phyloP scores from a whole-genome alignment of 2,329 filamentous ascomycete species.

The Myriosclerotinia curreyana region DNA sequence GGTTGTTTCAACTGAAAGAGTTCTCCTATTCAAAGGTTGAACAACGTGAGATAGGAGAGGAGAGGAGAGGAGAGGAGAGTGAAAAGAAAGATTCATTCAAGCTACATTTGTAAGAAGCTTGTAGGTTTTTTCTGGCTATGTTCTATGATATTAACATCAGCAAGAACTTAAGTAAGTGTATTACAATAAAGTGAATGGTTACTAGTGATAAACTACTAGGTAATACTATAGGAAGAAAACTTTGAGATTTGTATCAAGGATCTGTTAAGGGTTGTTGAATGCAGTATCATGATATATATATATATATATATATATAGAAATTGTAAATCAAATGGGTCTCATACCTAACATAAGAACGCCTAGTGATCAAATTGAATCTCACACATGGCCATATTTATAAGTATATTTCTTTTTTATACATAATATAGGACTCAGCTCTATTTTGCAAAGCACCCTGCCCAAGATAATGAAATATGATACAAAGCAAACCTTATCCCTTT shows the following conservation, averaged over 20 bases:
- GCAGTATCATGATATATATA: not conserved
- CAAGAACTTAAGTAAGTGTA: not conserved
- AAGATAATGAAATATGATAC: slow-evolving; percentile 36
- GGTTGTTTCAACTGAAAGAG: not conserved
- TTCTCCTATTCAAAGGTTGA: not conserved
- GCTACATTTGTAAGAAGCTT: not conserved
- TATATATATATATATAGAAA: not conserved
- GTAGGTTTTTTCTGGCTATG: not conserved
- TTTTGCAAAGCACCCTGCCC: slow-evolving; percentile 26
- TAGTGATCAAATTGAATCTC: not conserved
- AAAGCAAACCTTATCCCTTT: slow-evolving; percentile 38
- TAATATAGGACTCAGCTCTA: slow-evolving; percentile 24
- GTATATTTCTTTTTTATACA: slow-evolving; percentile 37
- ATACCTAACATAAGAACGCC: slow-evolving; percentile 3
- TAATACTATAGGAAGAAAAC: not conserved
- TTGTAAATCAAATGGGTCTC: not conserved
- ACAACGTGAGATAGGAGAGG: not conserved
- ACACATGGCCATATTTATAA: slow-evolving; percentile 28
- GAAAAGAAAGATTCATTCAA: not conserved
- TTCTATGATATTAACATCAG: not conserved
- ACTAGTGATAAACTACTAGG: not conserved
- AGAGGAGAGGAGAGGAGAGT: not conserved
- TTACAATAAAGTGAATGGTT: not conserved
- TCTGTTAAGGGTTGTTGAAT: not conserved
- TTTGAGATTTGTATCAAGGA: not conserved